Percentiles rank a stretch among this genome's conserved stretches.
Evolutionary conservation across 108 stramenopile species (phyloP).

Genomic region (Cyclotella baltica): DNA sequence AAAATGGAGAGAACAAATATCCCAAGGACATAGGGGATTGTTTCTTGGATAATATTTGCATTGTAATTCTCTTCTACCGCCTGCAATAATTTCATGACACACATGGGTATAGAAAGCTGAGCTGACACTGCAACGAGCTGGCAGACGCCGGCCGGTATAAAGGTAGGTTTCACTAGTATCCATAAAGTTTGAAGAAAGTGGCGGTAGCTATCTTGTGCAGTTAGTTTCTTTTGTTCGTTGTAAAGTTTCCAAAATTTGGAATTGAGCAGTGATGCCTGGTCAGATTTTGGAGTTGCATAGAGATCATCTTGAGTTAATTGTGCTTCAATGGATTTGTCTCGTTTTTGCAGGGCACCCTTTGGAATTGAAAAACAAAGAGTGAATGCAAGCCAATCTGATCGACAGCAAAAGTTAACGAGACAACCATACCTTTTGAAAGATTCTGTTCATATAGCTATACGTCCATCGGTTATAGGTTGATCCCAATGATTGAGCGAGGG

Average conservation of each 20-base stretch:
- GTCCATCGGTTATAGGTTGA: slow-evolving; percentile 44
- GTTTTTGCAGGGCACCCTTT: slow-evolving; percentile 45
- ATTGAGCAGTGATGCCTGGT: slow-evolving; percentile 22
- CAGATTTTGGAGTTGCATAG: slow-evolving; percentile 27
- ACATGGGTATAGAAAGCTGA: slow-evolving; percentile 68
- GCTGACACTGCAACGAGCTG: slow-evolving; percentile 64
- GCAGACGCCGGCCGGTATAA: slow-evolving; percentile 68
- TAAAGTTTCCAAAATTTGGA: slow-evolving; percentile 18
- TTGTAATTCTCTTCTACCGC: slow-evolving; percentile 56
- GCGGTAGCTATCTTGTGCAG: neutral
- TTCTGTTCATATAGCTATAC: slow-evolving; percentile 63
- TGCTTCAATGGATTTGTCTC: slow-evolving; percentile 15
- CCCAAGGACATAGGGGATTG: slow-evolving; percentile 47
- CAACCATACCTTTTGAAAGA: slow-evolving; percentile 34
- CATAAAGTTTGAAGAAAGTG: slow-evolving; percentile 54
- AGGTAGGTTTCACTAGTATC: slow-evolving; percentile 55
- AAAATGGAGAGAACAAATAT: slow-evolving; percentile 57
- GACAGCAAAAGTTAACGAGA: neutral
- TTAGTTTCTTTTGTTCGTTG: slow-evolving; percentile 16
- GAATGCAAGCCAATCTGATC: neutral
- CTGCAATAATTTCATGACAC: slow-evolving; percentile 64
- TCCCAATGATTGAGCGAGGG: neutral
- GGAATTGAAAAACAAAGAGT: no score
- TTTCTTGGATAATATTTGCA: slow-evolving; percentile 35
- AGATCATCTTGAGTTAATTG: slow-evolving; percentile 60